Evolutionary conservation across 768 basidiomycete species (phyloP).

Genomic region (Mycena pura): DNA sequence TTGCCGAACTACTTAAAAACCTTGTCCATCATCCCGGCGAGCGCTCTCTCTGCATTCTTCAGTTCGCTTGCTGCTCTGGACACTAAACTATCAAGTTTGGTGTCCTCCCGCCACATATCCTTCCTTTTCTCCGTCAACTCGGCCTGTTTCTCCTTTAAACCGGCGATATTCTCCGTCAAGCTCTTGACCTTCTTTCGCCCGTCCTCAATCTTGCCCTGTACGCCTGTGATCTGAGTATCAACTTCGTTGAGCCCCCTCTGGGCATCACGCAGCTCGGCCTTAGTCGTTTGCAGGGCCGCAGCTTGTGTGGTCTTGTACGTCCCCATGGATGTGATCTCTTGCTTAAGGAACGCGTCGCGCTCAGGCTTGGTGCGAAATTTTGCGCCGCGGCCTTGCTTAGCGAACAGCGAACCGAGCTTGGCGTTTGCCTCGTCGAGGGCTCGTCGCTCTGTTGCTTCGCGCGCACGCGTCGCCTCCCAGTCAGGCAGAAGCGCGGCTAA

Average conservation of each 20-base stretch:
- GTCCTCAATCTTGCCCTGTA: conserved; percentile 69
- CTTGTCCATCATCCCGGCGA: conserved; percentile 97
- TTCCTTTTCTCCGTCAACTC: conserved; percentile 83
- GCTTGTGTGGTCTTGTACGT: conserved; percentile 63
- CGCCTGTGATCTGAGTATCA: conserved; percentile 61
- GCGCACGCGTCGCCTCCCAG: conserved; percentile 65
- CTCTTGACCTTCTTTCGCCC: conserved; percentile 61
- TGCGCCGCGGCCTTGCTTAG: conserved; percentile 88
- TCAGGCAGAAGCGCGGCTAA: conserved; percentile 71
- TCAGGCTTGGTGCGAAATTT: conserved; percentile 86
- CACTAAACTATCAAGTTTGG: conserved; percentile 81
- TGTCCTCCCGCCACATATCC: conserved; percentile 95
- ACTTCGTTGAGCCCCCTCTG: conserved; percentile 59
- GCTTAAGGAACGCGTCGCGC: conserved; percentile 81
- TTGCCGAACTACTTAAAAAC: conserved; percentile 49
- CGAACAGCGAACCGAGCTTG: conserved; percentile 75
- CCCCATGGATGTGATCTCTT: conserved; percentile 77
- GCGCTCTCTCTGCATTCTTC: conserved; percentile 74
- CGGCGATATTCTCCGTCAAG: conserved; percentile 64
- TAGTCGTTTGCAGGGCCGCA: conserved; percentile 60
- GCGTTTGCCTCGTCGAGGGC: conserved; percentile 79
- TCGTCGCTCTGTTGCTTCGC: conserved; percentile 62
- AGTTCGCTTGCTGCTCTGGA: conserved; percentile 82
- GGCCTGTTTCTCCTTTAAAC: conserved; percentile 70
- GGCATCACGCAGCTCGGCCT: conserved; percentile 55